Conservation (phyloP, 2,329 filamentous ascomycete species). For the Fusarium sp. region DNA sequence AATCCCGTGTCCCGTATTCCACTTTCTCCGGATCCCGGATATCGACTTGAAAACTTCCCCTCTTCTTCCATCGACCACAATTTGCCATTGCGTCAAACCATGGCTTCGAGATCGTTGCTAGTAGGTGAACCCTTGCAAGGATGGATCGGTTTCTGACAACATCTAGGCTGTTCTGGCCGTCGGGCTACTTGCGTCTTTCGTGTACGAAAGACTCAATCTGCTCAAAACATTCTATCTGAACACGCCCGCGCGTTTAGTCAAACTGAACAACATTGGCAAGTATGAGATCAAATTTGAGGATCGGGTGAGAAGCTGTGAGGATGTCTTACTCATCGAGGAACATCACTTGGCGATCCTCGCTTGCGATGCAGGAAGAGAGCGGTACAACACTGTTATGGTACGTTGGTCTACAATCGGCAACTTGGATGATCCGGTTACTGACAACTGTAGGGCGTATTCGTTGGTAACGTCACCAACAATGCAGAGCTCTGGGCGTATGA, state of each 20-base stretch:
- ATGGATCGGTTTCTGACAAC: neutral
- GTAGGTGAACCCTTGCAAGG: neutral
- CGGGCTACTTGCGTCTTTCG: slow-evolving; percentile 17
- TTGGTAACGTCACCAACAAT: slow-evolving; percentile 30
- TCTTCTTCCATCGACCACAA: neutral
- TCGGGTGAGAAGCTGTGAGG: slow-evolving; percentile 57
- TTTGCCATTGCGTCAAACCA: neutral
- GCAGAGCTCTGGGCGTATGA: slow-evolving; percentile 55
- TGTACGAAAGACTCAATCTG: slow-evolving; percentile 32
- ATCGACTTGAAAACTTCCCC: slow-evolving; percentile 8
- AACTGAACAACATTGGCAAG: slow-evolving; percentile 45
- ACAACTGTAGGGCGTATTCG: slow-evolving; percentile 45
- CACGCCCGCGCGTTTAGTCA: slow-evolving; percentile 47
- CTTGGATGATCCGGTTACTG: no score
- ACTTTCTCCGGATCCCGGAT: no score
- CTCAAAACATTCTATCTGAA: slow-evolving; percentile 48
- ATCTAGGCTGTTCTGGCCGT: slow-evolving; percentile 19
- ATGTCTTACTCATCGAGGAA: slow-evolving; percentile 54
- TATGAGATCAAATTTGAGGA: slow-evolving; percentile 54
- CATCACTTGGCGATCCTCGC: slow-evolving; percentile 53
- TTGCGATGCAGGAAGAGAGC: slow-evolving; percentile 57
- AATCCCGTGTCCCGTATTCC: no score
- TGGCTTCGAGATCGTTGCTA: slow-evolving; percentile 21
- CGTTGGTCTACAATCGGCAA: neutral
- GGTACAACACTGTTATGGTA: slow-evolving; percentile 59